Conservation (phyloP, 2,329 filamentous ascomycete species). For the Sporothrix pallida region DNA sequence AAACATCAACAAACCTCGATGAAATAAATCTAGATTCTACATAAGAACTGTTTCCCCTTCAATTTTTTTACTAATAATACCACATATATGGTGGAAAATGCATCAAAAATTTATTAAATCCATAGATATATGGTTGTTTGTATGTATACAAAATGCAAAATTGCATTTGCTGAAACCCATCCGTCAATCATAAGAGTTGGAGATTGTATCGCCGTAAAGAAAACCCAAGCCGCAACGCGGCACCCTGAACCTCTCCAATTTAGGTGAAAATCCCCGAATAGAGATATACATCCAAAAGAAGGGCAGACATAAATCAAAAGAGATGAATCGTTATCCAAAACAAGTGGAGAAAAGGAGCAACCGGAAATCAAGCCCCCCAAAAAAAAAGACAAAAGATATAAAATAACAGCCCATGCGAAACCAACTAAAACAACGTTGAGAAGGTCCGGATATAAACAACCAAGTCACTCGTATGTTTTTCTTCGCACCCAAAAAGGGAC, state of each 20-base stretch:
- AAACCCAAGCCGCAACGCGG: constrained; percentile 11
- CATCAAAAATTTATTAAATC: background rate
- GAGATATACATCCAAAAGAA: background rate
- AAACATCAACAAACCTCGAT: background rate
- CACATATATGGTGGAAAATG: no score
- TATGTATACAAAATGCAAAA: constrained; percentile 15
- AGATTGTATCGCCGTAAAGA: constrained; percentile 22
- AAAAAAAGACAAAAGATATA: no score
- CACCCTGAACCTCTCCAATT: background rate
- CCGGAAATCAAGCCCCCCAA: background rate
- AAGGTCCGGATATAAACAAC: background rate
- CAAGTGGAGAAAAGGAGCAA: background rate
- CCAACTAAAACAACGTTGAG: background rate
- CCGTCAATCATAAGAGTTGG: constrained; percentile 24
- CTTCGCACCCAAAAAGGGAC: background rate
- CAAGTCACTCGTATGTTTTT: constrained; percentile 1
- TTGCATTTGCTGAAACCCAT: constrained; percentile 11
- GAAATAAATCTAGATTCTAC: background rate
- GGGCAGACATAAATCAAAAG: background rate
- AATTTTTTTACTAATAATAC: background rate
- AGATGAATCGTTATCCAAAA: background rate
- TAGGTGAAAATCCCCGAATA: background rate
- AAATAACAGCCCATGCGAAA: background rate
- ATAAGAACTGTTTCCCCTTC: background rate
- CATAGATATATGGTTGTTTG: background rate